A percentile compares a stretch with the other conserved stretches of the same genome.
Evolutionary conservation across 768 basidiomycete genomes (phyloP).

Genomic region (Podaxis sp.): DNA sequence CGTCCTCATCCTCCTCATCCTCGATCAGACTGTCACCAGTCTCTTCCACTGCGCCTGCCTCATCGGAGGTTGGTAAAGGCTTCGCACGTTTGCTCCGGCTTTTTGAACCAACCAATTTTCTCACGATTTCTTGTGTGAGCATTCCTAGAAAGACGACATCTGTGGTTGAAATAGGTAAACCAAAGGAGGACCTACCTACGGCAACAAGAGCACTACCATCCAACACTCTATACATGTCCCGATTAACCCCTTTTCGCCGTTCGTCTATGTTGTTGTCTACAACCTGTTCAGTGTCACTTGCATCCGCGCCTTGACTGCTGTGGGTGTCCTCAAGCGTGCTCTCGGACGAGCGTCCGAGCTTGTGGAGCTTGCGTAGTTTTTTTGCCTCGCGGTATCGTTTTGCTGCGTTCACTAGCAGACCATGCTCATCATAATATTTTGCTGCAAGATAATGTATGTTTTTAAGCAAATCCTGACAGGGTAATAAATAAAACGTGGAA

Average conservation of each 20-base stretch:
- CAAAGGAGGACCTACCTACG: slow-evolving; percentile 47
- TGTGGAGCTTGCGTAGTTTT: slow-evolving; percentile 28
- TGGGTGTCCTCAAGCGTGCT: slow-evolving; percentile 15
- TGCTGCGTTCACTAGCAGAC: slow-evolving; percentile 54
- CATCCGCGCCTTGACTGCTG: slow-evolving; percentile 9
- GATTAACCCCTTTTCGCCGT: slow-evolving; percentile 25
- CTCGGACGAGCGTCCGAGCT: not conserved
- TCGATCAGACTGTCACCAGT: slow-evolving; percentile 15
- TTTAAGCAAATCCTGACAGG: slow-evolving; percentile 47
- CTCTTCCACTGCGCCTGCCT: slow-evolving; percentile 15
- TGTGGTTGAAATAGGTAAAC: not conserved
- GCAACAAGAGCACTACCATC: slow-evolving; percentile 75
- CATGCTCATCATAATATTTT: slow-evolving; percentile 60
- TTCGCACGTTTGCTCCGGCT: not conserved
- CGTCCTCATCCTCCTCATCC: slow-evolving; percentile 17
- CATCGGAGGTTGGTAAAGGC: slow-evolving; percentile 6
- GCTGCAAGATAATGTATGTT: slow-evolving; percentile 47
- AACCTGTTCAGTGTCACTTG: slow-evolving; percentile 11
- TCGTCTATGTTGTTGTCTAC: slow-evolving; percentile 17
- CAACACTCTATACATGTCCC: slow-evolving; percentile 75
- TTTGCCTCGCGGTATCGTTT: slow-evolving; percentile 44
- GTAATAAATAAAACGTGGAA: slow-evolving; percentile 12
- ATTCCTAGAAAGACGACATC: slow-evolving; percentile 44
- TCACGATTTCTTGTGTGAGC: slow-evolving; percentile 66
- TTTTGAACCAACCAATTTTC: slow-evolving; percentile 30